phyloP scores from a whole-genome alignment of 1,284 basidiomycete genomes.

The Rhodotorula sp. region DNA sequence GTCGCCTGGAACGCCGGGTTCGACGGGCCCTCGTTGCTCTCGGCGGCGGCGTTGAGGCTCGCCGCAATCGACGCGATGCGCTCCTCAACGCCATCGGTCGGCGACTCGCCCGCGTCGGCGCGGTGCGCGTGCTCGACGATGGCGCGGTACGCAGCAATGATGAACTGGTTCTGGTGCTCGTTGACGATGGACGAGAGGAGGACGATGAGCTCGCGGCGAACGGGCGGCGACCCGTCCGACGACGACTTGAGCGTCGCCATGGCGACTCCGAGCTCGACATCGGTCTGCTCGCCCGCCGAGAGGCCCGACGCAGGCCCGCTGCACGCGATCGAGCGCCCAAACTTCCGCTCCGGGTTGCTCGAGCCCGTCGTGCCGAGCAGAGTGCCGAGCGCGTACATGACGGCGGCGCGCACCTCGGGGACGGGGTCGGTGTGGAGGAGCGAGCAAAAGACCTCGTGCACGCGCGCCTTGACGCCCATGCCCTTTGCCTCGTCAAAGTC shows the following conservation, averaged over 20 bases:
- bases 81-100: slow-evolving; percentile 54
- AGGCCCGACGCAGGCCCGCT: slow-evolving; percentile 63
- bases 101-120: slow-evolving; percentile 53
- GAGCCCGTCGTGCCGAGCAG: slow-evolving; percentile 84
- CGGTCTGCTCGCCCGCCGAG: slow-evolving; percentile 67
- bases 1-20: slow-evolving; percentile 44
- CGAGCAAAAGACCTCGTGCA: slow-evolving; percentile 81
- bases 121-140: slow-evolving; percentile 64
- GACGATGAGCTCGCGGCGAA: slow-evolving; percentile 89
- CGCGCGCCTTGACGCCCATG: slow-evolving; percentile 74
- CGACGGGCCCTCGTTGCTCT: slow-evolving; percentile 40
- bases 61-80: slow-evolving; percentile 40
- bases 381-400: slow-evolving; percentile 87
- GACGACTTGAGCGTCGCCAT: slow-evolving; percentile 55
- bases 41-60: slow-evolving; percentile 41
- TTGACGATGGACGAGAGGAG: slow-evolving; percentile 89
- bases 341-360: slow-evolving; percentile 45
- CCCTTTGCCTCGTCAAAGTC: slow-evolving; percentile 87
- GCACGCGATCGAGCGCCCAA: slow-evolving; percentile 39
- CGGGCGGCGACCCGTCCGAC: slow-evolving; percentile 91
- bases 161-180: slow-evolving; percentile 94
- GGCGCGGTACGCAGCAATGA: slow-evolving; percentile 88
- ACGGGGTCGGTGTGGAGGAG: slow-evolving; percentile 78
- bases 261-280: slow-evolving; percentile 60
- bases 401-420: slow-evolving; percentile 88